phyloP scores from a whole-genome alignment of 108 stramenopile species.

The Tribonema minus region DNA sequence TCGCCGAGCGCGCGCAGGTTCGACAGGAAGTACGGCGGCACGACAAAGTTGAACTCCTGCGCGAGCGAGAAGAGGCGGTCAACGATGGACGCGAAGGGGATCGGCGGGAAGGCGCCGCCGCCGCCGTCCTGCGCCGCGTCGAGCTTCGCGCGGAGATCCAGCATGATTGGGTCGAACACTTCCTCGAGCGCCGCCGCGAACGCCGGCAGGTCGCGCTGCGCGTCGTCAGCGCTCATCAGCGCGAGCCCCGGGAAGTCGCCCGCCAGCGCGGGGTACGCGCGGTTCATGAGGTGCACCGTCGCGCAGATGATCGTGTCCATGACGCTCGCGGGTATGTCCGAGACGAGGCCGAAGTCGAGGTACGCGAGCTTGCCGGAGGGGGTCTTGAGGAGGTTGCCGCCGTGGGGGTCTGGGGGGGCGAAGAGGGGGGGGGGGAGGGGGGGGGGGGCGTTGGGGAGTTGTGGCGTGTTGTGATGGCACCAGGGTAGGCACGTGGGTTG shows the following conservation, averaged over 20 bases:
- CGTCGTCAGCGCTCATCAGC: conserved; percentile 28
- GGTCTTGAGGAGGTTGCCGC: conserved; percentile 31
- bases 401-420: conserved; percentile 9
- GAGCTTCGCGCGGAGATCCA: conserved; percentile 8
- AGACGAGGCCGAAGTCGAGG: conserved; percentile 30
- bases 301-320: conserved; percentile 35
- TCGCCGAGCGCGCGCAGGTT: conserved; percentile 29
- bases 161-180: conserved; percentile 11
- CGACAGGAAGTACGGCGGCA: conserved; percentile 31
- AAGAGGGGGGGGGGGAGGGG: neutral
- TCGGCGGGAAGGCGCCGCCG: neutral
- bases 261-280: conserved; percentile 15
- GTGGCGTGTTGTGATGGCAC: no score
- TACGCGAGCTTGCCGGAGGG: conserved; percentile 11
- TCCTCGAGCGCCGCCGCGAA: conserved; percentile 21
- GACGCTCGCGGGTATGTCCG: conserved; percentile 10
- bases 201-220: neutral
- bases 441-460: neutral
- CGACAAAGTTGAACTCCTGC: conserved; percentile 9
- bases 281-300: conserved; percentile 28
- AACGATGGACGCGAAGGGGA: conserved; percentile 13
- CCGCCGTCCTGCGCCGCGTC: no score
- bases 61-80: conserved; percentile 23
- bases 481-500: neutral
- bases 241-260: conserved; percentile 13